phyloP scores from a whole-genome alignment of 768 basidiomycete species.

The Podaxis pistillaris region DNA sequence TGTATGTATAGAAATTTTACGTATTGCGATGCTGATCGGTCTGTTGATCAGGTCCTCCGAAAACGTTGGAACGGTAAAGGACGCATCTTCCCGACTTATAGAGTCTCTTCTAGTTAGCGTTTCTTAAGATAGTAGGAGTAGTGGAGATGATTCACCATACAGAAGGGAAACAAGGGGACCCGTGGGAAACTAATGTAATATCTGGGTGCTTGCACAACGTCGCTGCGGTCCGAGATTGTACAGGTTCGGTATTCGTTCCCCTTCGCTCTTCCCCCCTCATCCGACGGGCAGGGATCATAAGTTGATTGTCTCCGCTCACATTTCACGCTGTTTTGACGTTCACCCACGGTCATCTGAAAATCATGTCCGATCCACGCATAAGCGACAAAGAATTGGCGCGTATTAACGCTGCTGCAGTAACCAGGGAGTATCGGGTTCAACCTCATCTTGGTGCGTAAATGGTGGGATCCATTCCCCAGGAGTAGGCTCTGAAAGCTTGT shows the following conservation, averaged over 20 bases:
- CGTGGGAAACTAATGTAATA: constrained; percentile 15
- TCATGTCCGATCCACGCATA: constrained; percentile 57
- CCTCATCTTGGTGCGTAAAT: constrained; percentile 76
- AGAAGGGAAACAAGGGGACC: not conserved
- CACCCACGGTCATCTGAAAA: not conserved
- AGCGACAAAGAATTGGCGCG: constrained; percentile 72
- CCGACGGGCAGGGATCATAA: not conserved
- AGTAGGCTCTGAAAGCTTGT: constrained; percentile 19
- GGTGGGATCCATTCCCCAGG: constrained; percentile 11
- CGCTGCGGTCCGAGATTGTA: constrained; percentile 1
- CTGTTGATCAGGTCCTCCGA: constrained; percentile 43
- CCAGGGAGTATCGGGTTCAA: constrained; percentile 83
- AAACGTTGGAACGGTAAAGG: constrained; percentile 36
- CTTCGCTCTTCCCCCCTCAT: constrained; percentile 1
- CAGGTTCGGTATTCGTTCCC: not conserved
- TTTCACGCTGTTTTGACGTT: not conserved
- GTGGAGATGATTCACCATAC: not conserved
- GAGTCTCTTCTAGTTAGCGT: constrained; percentile 10
- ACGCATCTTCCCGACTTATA: constrained; percentile 40
- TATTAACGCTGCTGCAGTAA: constrained; percentile 87
- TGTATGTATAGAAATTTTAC: constrained; percentile 6
- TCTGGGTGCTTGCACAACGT: not conserved
- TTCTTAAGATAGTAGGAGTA: not conserved
- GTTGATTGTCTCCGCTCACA: not conserved
- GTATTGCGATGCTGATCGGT: not conserved